phyloP scores from a whole-genome alignment of 2,329 filamentous ascomycete genomes.

The Ceratocystis diversiconidia region DNA sequence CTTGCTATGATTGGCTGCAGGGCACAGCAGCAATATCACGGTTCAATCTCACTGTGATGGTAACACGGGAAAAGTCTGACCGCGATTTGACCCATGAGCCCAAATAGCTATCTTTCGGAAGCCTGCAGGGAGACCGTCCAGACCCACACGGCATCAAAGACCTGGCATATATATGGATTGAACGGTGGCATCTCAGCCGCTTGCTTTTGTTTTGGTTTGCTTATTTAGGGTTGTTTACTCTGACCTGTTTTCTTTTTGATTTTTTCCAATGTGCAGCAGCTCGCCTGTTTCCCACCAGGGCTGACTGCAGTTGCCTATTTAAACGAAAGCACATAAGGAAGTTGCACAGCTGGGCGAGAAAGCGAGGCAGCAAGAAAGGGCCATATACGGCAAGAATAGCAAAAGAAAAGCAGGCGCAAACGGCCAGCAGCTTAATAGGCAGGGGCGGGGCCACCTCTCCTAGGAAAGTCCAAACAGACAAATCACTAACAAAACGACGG shows the following conservation, averaged over 20 bases:
- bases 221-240: too few species aligned
- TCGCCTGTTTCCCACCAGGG: neutral
- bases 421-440: neutral
- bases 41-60: neutral
- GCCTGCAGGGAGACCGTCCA: neutral
- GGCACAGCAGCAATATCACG: neutral
- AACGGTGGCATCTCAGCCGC: neutral
- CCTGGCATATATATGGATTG: neutral
- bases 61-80: neutral
- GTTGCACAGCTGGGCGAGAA: neutral
- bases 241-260: neutral
- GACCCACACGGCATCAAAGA: neutral
- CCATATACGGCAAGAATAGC: neutral
- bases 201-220: neutral
- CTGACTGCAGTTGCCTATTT: neutral
- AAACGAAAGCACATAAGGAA: neutral
- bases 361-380: neutral
- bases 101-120: neutral
- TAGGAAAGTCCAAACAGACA: neutral
- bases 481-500: neutral
- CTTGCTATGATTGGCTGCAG: neutral
- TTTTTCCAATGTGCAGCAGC: neutral
- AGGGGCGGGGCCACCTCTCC: neutral
- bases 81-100: neutral
- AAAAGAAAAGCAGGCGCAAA: neutral